Base-by-base conservation (phyloP, 2,329 filamentous ascomycete genomes). In the Dactylellina leptospora region DNA sequence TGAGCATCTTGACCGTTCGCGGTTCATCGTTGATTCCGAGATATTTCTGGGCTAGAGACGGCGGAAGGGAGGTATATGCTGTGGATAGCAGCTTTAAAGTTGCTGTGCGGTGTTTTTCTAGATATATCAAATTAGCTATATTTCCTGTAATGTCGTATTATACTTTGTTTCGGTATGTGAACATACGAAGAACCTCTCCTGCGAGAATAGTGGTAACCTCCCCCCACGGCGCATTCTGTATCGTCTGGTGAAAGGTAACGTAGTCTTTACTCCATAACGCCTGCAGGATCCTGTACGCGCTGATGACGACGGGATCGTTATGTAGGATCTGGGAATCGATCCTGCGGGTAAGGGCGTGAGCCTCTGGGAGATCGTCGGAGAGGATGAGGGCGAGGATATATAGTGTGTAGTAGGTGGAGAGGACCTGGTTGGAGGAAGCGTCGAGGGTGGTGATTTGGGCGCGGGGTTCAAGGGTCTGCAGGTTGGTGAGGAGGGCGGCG, bases 61-160 rank as follows among this genome's bases (percentile, higher is more conserved):
- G 76, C 16, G 75, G 74, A 58, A 77, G 76, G 28, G 74, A 66
- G 3, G 75, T 76, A 44, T 77, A 77, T 11, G 75, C 75, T 36
- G 69, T 74, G 3, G 75, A 75, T 8, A 77, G 53, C 13, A 77
- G 68, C 27, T 59, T 45, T 25, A 75, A 69, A 11, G 76, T 77
- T 50, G 66, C 70, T 10, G 72, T 74, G 11, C 74, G 69, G 62
- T 76, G 75, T 44, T 74, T 58, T 25, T 77, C 74, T 73, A 20
- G 45, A 16, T 25, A 51, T 4, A 53, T 33, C 3, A n/a, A 23
- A 53, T 23, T 53, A 36, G 30, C 13, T 16, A 20, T 22, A 36
- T 5, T 27, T 33, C 30, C n/a, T 22, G 18, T 53, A n/a, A 51
- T 16, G 6, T n/a, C n/a, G n/a, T 36, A 18, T 48, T 6, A 18